Percentiles rank a stretch among this genome's conserved stretches.
Evolutionary conservation across 1,139 yeast species (phyloP).

Genomic region (Scheffersomyces illinoinensis): DNA sequence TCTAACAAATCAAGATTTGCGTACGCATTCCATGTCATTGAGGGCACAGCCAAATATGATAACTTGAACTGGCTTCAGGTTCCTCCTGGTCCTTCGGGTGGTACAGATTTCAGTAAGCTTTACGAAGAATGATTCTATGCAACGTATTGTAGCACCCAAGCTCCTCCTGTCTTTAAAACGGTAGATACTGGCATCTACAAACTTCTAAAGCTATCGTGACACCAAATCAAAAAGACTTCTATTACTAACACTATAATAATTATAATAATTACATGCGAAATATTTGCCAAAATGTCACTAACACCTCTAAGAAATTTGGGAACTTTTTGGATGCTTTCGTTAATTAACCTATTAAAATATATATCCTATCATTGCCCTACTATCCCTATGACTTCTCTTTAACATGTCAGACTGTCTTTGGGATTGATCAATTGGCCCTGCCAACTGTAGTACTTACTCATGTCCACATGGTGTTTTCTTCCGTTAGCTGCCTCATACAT

Average conservation of each 20-base stretch:
- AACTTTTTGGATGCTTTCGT: neutral
- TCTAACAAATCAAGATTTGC: slow-evolving; percentile 66
- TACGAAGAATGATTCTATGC: slow-evolving; percentile 16
- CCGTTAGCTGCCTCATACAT: slow-evolving; percentile 59
- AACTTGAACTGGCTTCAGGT: slow-evolving; percentile 74
- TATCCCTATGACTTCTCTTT: neutral
- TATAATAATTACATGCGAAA: too few species aligned
- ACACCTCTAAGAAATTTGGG: neutral
- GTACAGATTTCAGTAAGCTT: slow-evolving; percentile 56
- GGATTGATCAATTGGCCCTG: slow-evolving; percentile 48
- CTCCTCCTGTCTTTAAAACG: too few species aligned
- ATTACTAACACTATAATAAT: too few species aligned
- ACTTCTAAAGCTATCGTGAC: too few species aligned
- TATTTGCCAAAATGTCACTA: neutral
- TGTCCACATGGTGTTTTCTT: slow-evolving; percentile 55
- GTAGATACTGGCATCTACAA: too few species aligned
- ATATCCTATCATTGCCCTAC: neutral
- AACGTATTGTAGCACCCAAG: too few species aligned
- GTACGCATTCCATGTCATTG: slow-evolving; percentile 79
- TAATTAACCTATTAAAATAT: neutral
- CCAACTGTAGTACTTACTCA: slow-evolving; percentile 65
- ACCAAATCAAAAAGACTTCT: too few species aligned
- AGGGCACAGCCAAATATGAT: slow-evolving; percentile 62
- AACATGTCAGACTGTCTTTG: slow-evolving; percentile 34
- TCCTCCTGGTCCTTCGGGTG: slow-evolving; percentile 61